A percentile compares a stretch with the other conserved stretches of the same genome.
These are phyloP conservation scores for Tympanopsis confertula DNA, from an alignment of 2,329 filamentous ascomycete genomes.

Conservation along the genomic window DNA sequence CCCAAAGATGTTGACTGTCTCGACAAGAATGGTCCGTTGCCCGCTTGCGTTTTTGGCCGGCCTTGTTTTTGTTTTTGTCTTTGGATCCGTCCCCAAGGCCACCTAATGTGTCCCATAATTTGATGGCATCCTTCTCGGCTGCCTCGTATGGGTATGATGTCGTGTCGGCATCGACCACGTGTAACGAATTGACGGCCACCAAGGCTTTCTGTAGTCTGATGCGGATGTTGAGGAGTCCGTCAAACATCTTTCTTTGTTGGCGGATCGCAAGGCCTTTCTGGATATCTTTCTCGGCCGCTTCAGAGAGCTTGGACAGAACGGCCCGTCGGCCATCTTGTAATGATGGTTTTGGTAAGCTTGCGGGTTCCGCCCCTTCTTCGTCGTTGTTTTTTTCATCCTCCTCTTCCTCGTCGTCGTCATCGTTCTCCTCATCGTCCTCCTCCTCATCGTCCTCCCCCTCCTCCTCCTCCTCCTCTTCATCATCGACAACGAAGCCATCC, in stretches of 20 bases:
- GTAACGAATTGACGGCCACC: constrained; percentile 69
- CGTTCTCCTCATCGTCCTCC: constrained; percentile 11
- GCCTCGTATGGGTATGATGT: constrained; percentile 50
- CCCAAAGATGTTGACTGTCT: constrained; percentile 61
- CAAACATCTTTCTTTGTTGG: constrained; percentile 73
- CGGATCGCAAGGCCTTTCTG: constrained; percentile 81
- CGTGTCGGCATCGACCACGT: constrained; percentile 29
- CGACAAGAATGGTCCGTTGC: constrained; percentile 36
- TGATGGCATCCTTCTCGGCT: constrained; percentile 74
- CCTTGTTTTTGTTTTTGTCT: constrained; percentile 21
- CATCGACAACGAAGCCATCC: constrained; percentile 17
- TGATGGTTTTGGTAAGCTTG: neutral
- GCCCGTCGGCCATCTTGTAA: constrained; percentile 5
- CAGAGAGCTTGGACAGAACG: constrained; percentile 28
- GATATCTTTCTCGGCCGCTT: constrained; percentile 64
- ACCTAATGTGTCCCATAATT: constrained; percentile 73
- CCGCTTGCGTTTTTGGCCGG: constrained; percentile 52
- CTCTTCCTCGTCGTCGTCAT: constrained; percentile 9
- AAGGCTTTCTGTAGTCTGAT: constrained; percentile 90
- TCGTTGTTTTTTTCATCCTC: constrained; percentile 11
- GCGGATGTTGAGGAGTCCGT: constrained; percentile 75
- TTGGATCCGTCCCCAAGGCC: constrained; percentile 52
- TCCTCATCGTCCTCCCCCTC: constrained; percentile 12
- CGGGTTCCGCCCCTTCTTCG: constrained; percentile 25
- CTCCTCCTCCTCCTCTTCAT: constrained; percentile 13